These are phyloP conservation scores for Corniculantispora saksenae DNA, from an alignment of 2,329 filamentous ascomycete genomes.

Conservation along the genomic window DNA sequence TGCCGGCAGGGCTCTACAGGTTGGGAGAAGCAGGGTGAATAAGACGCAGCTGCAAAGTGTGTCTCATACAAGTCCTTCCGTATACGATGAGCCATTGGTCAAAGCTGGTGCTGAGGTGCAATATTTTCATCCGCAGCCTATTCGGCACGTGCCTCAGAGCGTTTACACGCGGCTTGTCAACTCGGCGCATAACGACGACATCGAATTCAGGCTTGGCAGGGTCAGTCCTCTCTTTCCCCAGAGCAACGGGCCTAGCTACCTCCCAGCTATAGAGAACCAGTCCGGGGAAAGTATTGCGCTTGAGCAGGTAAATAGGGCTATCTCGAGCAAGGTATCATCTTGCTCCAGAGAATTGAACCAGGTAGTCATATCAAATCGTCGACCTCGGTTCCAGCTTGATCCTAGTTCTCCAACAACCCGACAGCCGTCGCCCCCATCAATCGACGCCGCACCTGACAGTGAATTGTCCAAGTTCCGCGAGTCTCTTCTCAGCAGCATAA, in stretches of 20 bases:
- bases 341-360: not conserved
- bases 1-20: not conserved
- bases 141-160: slow-evolving; percentile 1
- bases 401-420: not conserved
- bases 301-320: not conserved
- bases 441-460: not conserved
- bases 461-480: not conserved
- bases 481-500: slow-evolving; percentile 3
- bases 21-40: not conserved
- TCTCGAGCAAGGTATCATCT: not conserved
- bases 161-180: not conserved
- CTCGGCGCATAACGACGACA: not conserved
- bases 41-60: not conserved
- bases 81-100: not conserved
- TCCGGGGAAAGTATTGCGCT: not conserved
- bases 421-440: not conserved
- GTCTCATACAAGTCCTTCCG: slow-evolving; percentile 8
- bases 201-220: not conserved
- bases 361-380: not conserved
- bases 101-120: not conserved
- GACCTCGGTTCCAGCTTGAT: not conserved
- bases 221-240: not conserved
- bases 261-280: not conserved
- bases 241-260: not conserved
- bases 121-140: slow-evolving; percentile 15